These are phyloP conservation scores for Medicago arabica DNA, from an alignment of 306 rosid genomes.

Conservation along the genomic window DNA sequence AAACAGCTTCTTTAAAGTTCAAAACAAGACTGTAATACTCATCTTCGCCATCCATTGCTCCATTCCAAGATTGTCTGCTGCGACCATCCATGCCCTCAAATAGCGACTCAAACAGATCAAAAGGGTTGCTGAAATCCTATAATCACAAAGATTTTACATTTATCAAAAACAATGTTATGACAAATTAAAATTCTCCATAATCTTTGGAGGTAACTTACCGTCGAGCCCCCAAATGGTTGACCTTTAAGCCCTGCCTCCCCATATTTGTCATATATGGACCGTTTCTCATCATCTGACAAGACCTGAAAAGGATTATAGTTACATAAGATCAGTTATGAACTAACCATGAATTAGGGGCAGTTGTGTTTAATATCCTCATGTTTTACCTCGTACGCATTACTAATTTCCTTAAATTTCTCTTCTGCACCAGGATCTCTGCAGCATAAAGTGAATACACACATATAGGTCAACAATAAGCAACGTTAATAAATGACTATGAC, in stretches of 20 bases:
- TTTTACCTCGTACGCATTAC: conserved; percentile 95
- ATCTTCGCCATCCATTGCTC: conserved; percentile 57
- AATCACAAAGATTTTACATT: conserved; percentile 27
- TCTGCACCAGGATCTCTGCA: conserved; percentile 92
- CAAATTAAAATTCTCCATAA: conserved; percentile 12
- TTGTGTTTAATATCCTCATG: conserved; percentile 33
- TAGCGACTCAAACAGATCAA: conserved; percentile 57
- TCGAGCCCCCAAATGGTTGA: conserved; percentile 74
- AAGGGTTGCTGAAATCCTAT: conserved; percentile 58
- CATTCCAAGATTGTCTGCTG: conserved; percentile 51
- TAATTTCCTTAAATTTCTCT: conserved; percentile 85
- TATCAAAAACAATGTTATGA: conserved; percentile 30
- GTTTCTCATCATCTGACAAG: conserved; percentile 94
- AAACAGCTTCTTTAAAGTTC: conserved; percentile 94
- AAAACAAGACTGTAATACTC: conserved; percentile 86
- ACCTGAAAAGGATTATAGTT: conserved; percentile 61
- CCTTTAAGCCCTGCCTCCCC: conserved; percentile 99
- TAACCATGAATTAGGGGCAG: conserved; percentile 13
- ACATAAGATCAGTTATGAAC: conserved; percentile 29
- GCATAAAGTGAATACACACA: conserved; percentile 33
- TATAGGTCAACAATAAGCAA: conserved; percentile 29
- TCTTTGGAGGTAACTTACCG: conserved; percentile 66
- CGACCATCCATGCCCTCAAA: conserved; percentile 58
- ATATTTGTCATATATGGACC: conserved; percentile 80
- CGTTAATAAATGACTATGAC: conserved; percentile 1